Evolutionary conservation across 306 rosid species (phyloP).

Genomic region (Potentilla sterilis): DNA sequence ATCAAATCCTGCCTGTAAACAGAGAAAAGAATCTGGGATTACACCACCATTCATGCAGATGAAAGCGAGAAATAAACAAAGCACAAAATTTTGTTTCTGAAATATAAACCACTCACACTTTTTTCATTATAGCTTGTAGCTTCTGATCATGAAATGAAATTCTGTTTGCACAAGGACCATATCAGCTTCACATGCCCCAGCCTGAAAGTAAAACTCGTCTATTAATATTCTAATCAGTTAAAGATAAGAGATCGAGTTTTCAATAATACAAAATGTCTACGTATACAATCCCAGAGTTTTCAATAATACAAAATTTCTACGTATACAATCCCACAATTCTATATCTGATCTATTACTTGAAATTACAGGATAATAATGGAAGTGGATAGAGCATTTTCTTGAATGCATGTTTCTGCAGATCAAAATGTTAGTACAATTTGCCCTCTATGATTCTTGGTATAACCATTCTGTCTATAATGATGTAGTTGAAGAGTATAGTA

Average conservation of each 20-base stretch:
- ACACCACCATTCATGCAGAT: neutral
- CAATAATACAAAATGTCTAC: neutral
- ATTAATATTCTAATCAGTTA: neutral
- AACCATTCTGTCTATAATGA: neutral
- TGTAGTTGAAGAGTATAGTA: neutral
- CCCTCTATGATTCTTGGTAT: neutral
- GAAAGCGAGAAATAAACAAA: neutral
- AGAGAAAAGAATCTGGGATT: slow-evolving; percentile 1
- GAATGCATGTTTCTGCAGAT: neutral
- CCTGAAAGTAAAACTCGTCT: neutral
- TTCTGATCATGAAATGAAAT: neutral
- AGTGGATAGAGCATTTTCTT: neutral
- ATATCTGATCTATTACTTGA: neutral
- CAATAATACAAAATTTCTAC: neutral
- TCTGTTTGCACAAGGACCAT: neutral
- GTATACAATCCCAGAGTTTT: too few species aligned
- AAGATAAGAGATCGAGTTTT: neutral
- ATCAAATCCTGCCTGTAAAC: neutral
- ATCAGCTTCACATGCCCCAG: neutral
- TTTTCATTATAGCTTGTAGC: neutral
- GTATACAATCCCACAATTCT: neutral
- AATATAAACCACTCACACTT: neutral
- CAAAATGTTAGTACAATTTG: neutral
- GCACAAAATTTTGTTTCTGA: neutral
- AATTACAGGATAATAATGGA: neutral